Conservation (phyloP, 2,329 filamentous ascomycete species). For the Aspergillus cejpii region DNA sequence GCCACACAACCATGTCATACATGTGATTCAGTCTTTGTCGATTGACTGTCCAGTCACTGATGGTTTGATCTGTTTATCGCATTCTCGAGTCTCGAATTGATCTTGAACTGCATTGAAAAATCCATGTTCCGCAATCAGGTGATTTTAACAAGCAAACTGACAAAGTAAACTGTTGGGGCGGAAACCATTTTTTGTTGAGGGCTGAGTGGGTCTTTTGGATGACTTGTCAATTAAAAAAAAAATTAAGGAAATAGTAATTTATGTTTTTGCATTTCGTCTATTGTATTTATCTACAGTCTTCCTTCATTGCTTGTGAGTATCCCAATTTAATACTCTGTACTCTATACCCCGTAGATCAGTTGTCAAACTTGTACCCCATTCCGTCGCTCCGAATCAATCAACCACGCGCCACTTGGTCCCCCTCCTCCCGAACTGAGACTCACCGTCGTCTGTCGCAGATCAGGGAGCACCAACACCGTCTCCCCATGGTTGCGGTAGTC, state of each 20-base stretch:
- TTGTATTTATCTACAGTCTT: no score
- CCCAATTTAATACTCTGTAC: no score
- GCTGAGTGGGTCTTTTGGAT: neutral
- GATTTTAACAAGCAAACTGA: no score
- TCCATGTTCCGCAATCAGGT: no score
- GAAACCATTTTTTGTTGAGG: neutral
- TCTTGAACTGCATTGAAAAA: no score
- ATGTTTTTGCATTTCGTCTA: no score
- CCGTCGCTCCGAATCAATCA: slow-evolving; percentile 55
- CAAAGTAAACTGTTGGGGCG: neutral
- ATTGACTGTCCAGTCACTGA: no score
- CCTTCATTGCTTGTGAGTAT: no score
- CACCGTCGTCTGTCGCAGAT: slow-evolving; percentile 65
- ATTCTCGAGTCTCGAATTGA: no score
- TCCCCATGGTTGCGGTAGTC: slow-evolving; percentile 74
- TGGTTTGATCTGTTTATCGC: no score
- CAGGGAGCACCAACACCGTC: slow-evolving; percentile 65
- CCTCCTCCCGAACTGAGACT: slow-evolving; percentile 62
- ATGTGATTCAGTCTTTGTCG: no score
- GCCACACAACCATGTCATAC: no score
- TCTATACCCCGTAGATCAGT: neutral
- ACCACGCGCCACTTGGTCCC: slow-evolving; percentile 49
- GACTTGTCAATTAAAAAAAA: neutral
- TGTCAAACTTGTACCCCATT: neutral
- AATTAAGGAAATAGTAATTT: neutral